Percentiles rank a stretch among this genome's conserved stretches.
Evolutionary conservation across 1,139 yeast genomes (phyloP).

Genomic region (Suhomyces panamericanus): DNA sequence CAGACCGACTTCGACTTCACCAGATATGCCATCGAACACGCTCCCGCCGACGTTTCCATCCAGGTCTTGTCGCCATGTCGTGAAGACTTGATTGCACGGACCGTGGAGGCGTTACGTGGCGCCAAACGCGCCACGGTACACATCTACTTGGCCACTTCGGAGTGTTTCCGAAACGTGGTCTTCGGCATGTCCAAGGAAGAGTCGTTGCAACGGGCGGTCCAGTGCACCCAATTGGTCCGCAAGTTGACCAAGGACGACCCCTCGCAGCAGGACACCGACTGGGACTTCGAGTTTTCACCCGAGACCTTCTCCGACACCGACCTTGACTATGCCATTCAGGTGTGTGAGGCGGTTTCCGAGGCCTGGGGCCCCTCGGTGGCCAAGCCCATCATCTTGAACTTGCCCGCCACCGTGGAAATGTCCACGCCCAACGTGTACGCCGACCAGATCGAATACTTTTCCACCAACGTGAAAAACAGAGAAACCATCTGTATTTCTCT

Average conservation of each 20-base stretch:
- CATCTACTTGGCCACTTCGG: conserved; percentile 89
- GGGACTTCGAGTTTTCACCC: conserved; percentile 94
- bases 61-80: conserved; percentile 93
- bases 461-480: conserved; percentile 74
- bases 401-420: conserved; percentile 99
- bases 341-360: conserved; percentile 91
- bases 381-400: conserved; percentile 86
- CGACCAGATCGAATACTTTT: conserved; percentile 91
- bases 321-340: conserved; percentile 74
- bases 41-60: conserved; percentile 89
- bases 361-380: conserved; percentile 91
- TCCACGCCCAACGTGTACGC: conserved; percentile 93
- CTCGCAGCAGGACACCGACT: conserved; percentile 62
- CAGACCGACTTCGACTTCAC: conserved; percentile 97
- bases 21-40: conserved; percentile 84
- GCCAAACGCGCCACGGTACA: conserved; percentile 91
- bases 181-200: conserved; percentile 83
- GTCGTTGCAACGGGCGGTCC: conserved; percentile 76
- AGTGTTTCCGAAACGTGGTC: conserved; percentile 85
- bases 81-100: conserved; percentile 83
- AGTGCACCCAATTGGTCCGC: conserved; percentile 77
- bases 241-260: conserved; percentile 89
- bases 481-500: conserved; percentile 85
- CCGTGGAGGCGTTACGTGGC: conserved; percentile 85
- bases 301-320: conserved; percentile 93